Percentiles rank a stretch among this genome's conserved stretches.
These are phyloP conservation scores for Astrocystis sublimbata DNA, from an alignment of 495 filamentous ascomycete species.

Conservation along the genomic window DNA sequence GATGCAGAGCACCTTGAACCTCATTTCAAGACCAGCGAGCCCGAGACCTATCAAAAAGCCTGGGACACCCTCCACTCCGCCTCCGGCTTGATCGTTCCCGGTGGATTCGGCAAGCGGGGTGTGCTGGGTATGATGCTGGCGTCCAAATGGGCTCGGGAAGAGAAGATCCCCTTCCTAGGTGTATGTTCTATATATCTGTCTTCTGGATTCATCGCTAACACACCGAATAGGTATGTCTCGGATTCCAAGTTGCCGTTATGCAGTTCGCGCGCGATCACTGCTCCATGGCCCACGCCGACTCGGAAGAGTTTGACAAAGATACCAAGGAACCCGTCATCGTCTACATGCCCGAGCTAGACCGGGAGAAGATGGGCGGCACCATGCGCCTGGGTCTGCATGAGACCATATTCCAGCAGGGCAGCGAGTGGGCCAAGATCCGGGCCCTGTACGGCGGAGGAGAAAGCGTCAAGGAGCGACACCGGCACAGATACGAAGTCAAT, in stretches of 20 bases:
- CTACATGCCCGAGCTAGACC: constrained; percentile 82
- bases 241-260: constrained; percentile 92
- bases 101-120: constrained; percentile 83
- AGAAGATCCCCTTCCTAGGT: constrained; percentile 80
- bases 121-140: constrained; percentile 86
- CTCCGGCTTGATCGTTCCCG: constrained; percentile 58
- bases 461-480: constrained; percentile 65
- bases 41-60: constrained; percentile 80
- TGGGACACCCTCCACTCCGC: constrained; percentile 65
- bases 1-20: constrained; percentile 82
- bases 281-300: constrained; percentile 60
- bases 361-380: constrained; percentile 75
- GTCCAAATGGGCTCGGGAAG: constrained; percentile 78
- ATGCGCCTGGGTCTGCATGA: constrained; percentile 85
- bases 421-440: constrained; percentile 79
- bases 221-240: constrained; percentile 67
- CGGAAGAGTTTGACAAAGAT: constrained; percentile 63
- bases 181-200: background rate
- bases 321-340: constrained; percentile 67
- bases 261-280: constrained; percentile 79
- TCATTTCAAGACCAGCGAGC: constrained; percentile 53
- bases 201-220: background rate
- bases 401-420: constrained; percentile 72
- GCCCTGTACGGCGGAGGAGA: constrained; percentile 65
- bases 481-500: constrained; percentile 78